Percentiles rank a stretch among this genome's conserved stretches.
Evolutionary conservation across 306 rosid genomes (phyloP).

Genomic region (Vicia villosa): DNA sequence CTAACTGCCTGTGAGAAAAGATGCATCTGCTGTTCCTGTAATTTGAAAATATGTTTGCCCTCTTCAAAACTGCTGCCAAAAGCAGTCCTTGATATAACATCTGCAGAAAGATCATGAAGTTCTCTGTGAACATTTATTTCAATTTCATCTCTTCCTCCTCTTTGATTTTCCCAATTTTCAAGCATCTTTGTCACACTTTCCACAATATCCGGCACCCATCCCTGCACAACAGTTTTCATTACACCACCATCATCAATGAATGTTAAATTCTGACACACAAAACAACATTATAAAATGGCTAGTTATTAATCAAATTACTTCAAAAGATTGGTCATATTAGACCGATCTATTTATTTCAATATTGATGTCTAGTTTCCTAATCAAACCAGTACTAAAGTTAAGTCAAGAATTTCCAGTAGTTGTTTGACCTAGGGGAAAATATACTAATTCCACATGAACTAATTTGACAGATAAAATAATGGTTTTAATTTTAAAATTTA

Average conservation of each 20-base stretch:
- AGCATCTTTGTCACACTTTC: slow-evolving; percentile 52
- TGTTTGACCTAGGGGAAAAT: background rate
- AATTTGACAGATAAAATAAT: background rate
- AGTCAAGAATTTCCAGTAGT: background rate
- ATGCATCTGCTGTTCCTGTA: slow-evolving; percentile 66
- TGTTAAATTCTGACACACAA: background rate
- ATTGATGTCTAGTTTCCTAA: background rate
- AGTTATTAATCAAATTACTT: background rate
- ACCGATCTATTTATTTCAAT: background rate
- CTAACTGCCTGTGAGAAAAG: slow-evolving; percentile 51
- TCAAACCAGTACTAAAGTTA: background rate
- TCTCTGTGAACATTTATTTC: slow-evolving; percentile 65
- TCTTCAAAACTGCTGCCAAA: slow-evolving; percentile 77
- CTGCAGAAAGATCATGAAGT: slow-evolving; percentile 60
- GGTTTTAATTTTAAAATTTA: background rate
- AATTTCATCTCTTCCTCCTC: slow-evolving; percentile 54
- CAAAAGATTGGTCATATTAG: background rate
- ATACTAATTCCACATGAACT: background rate
- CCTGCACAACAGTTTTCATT: slow-evolving; percentile 39
- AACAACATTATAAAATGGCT: background rate
- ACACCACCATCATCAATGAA: no score
- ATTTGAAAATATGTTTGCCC: slow-evolving; percentile 66
- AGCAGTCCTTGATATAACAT: slow-evolving; percentile 73
- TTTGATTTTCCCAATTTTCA: slow-evolving; percentile 58
- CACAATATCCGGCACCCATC: slow-evolving; percentile 80